These are phyloP conservation scores for Aspergillus sp. DNA, from an alignment of 2,329 filamentous ascomycete genomes.

Conservation along the genomic window DNA sequence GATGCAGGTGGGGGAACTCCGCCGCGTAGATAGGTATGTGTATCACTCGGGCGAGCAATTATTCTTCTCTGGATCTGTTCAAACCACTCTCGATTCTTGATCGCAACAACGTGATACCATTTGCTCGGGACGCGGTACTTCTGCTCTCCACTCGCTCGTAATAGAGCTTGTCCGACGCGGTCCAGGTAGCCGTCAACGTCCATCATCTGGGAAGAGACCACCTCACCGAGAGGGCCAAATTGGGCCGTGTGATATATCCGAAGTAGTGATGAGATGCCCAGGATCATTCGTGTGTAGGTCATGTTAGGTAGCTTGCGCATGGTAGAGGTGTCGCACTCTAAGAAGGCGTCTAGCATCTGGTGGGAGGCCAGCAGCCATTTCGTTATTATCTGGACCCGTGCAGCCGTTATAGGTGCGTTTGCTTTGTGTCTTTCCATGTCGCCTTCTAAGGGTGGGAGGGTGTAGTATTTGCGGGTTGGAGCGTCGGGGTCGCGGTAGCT, in stretches of 20 bases:
- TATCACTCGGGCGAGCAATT: background rate
- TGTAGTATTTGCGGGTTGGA: conserved; percentile 5
- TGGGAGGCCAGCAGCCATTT: conserved; percentile 5
- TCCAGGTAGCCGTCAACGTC: conserved; percentile 4
- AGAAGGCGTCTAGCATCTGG: background rate
- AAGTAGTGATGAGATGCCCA: background rate
- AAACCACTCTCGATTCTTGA: conserved; percentile 6
- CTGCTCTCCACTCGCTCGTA: background rate
- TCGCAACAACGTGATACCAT: conserved; percentile 2
- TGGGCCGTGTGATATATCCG: conserved; percentile 2
- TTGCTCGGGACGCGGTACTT: conserved; percentile 7
- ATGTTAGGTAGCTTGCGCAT: conserved; percentile 6
- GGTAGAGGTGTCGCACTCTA: conserved; percentile 1
- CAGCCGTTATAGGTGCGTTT: background rate
- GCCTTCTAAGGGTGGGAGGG: conserved; percentile 1
- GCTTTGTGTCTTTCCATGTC: conserved; percentile 2
- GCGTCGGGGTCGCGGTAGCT: conserved; percentile 7
- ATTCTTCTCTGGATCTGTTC: background rate
- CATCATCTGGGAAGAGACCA: background rate
- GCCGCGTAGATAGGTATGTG: background rate
- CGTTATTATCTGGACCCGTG: conserved; percentile 1
- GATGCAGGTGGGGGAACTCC: background rate
- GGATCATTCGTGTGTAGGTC: conserved; percentile 4
- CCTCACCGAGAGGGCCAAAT: background rate
- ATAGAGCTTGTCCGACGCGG: background rate